A percentile compares a stretch with the other conserved stretches of the same genome.
Conservation (phyloP, 495 filamentous ascomycete species). For the Penicillium odoratum region DNA sequence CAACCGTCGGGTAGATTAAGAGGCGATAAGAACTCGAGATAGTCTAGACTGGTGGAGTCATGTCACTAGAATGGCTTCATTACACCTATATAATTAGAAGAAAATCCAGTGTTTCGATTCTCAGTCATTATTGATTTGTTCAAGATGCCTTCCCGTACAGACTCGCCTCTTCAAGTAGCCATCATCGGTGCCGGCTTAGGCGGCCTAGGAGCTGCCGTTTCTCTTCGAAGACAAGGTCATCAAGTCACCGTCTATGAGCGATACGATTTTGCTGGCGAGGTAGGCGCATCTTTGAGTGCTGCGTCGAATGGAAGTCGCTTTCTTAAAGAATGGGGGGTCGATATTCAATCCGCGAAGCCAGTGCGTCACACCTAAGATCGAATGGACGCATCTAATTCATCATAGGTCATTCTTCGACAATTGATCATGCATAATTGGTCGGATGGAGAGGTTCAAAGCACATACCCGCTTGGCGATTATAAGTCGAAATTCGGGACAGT, state of each 20-base stretch:
- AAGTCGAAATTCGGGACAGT: constrained; percentile 30
- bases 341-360: constrained; percentile 29
- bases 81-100: constrained; percentile 8
- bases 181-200: constrained; percentile 57
- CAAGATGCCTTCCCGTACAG: constrained; percentile 24
- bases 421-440: constrained; percentile 34
- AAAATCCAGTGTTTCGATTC: neutral
- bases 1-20: constrained; percentile 30
- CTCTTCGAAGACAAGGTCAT: constrained; percentile 52
- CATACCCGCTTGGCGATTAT: constrained; percentile 30
- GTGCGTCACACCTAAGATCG: constrained; percentile 9
- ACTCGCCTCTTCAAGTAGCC: constrained; percentile 26
- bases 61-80: constrained; percentile 12
- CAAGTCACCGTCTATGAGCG: constrained; percentile 43
- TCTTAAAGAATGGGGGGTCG: constrained; percentile 31
- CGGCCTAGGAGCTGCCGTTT: constrained; percentile 54
- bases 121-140: neutral
- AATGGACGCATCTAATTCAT: neutral
- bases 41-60: neutral
- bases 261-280: constrained; percentile 33
- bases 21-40: neutral
- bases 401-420: constrained; percentile 30
- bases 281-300: constrained; percentile 29
- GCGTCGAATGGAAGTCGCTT: constrained; percentile 30
- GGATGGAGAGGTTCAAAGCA: constrained; percentile 26